Evolutionary conservation across 2,329 filamentous ascomycete genomes (phyloP).

Genomic region (Ilyonectria mors-panacis): DNA sequence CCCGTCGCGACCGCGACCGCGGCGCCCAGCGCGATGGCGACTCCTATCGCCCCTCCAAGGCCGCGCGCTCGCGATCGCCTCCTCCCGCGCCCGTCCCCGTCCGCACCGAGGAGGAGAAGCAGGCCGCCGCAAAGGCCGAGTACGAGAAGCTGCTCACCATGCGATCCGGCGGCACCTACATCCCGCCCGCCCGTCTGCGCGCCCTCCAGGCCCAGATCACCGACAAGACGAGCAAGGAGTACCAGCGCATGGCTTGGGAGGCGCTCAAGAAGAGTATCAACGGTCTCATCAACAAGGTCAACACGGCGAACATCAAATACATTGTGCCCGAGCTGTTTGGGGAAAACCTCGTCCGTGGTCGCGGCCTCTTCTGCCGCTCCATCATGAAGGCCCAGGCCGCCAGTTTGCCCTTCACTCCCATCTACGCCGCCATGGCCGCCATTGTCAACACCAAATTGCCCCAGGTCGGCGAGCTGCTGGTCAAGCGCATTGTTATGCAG

Average conservation of each 20-base stretch:
- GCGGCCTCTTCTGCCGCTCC: slow-evolving; percentile 93
- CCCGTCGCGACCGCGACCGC: slow-evolving; percentile 56
- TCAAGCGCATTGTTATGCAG: slow-evolving; percentile 88
- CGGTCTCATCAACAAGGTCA: slow-evolving; percentile 99
- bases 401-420: slow-evolving; percentile 94
- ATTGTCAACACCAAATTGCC: slow-evolving; percentile 98
- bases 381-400: slow-evolving; percentile 99
- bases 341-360: slow-evolving; percentile 92
- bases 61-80: slow-evolving; percentile 47
- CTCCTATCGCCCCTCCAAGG: slow-evolving; percentile 63
- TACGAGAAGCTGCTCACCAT: slow-evolving; percentile 93
- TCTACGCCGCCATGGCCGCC: slow-evolving; percentile 95
- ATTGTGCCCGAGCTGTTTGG: slow-evolving; percentile 97
- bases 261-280: slow-evolving; percentile 99
- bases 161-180: slow-evolving; percentile 96
- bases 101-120: slow-evolving; percentile 84
- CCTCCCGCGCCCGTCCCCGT: slow-evolving; percentile 55
- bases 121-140: slow-evolving; percentile 90
- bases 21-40: slow-evolving; percentile 62
- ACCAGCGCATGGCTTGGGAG: slow-evolving; percentile 99
- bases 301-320: slow-evolving; percentile 96
- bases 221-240: slow-evolving; percentile 96
- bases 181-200: slow-evolving; percentile 90
- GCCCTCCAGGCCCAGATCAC: slow-evolving; percentile 97
- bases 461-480: slow-evolving; percentile 90